Evolutionary conservation across 1,284 basidiomycete species (phyloP).

Genomic region (Crucibulum parvulum): DNA sequence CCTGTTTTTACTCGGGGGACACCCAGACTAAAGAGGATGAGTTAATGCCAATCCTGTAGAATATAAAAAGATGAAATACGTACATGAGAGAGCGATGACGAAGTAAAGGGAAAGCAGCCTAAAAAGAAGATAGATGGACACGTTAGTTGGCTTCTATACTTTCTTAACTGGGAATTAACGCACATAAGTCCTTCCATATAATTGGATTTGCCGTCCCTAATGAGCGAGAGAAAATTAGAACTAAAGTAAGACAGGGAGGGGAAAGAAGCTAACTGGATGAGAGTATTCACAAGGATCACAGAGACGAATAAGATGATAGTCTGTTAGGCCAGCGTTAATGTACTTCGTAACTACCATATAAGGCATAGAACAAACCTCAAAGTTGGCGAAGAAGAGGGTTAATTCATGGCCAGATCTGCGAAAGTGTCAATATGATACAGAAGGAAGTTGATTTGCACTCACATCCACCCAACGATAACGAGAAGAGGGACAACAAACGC

Average conservation of each 20-base stretch:
- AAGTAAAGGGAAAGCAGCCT: slow-evolving; percentile 64
- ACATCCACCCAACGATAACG: slow-evolving; percentile 86
- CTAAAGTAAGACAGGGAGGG: neutral
- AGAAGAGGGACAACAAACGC: slow-evolving; percentile 87
- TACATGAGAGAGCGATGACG: slow-evolving; percentile 65
- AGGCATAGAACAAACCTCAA: slow-evolving; percentile 57
- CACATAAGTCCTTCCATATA: slow-evolving; percentile 88
- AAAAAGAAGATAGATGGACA: slow-evolving; percentile 1
- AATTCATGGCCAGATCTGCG: slow-evolving; percentile 75
- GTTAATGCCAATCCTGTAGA: neutral
- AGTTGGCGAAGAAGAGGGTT: slow-evolving; percentile 85
- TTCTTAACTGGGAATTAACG: slow-evolving; percentile 6
- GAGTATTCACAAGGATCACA: slow-evolving; percentile 82
- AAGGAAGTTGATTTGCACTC: slow-evolving; percentile 28
- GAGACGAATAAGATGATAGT: slow-evolving; percentile 88
- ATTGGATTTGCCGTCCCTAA: slow-evolving; percentile 82
- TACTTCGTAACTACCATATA: neutral
- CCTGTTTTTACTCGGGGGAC: neutral
- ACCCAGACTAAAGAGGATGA: neutral
- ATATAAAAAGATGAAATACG: slow-evolving; percentile 17
- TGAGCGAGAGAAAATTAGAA: slow-evolving; percentile 7
- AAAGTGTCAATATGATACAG: slow-evolving; percentile 4
- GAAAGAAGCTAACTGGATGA: slow-evolving; percentile 67
- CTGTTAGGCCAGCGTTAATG: slow-evolving; percentile 42
- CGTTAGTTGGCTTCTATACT: neutral